Evolutionary conservation across 805 yeast species (phyloP), one percentile per base, ranked within the genome.

Genomic region (Kuraishia molischiana): DNA sequence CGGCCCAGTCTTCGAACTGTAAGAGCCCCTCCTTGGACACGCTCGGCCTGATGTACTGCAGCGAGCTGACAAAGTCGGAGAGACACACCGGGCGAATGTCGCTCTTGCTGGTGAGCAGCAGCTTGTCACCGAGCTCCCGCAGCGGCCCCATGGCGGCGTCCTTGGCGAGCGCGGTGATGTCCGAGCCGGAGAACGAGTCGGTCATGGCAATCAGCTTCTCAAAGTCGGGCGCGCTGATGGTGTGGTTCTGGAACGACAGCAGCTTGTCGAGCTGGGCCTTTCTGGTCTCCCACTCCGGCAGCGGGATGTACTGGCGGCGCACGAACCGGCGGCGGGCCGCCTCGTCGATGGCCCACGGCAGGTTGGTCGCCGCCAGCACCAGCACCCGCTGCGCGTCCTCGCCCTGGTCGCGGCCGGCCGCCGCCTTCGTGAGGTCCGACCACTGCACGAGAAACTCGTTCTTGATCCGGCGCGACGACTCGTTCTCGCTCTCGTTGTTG

Each of bases 131-230:
- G 19, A 90, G 62, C 30, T 86, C 81, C 44, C 98, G 69, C 28
- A 92, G 64, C 2, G 98, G 97, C 1, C 96, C 96, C 97, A 90
- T 89, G 1, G 98, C 97, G 3, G 96, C 94, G 56, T 90, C 97
- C 58, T 89, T 92, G 2, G 97, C 95, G 42, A 90, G 59, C 1
- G 95, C 89, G 0, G 97, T 87, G 32, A 90, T 72, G 59, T 90
- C 98, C 46, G 92, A 79, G 2, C 96, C 96, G n/a, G 95, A 84
- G 58, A 79, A 86, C 0, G 85, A 90, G 5, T 77, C 77, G 0
- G 97, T 87, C 48, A 83, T 54, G 9, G 64, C 62, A 14, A 84
- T 68, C 19, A 90, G 63, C 32, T 64, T 62, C 8, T 69, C 68
- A 43, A 77, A 72, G 44, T 89, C 95, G 2, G 54, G 67, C 0